Conservation (phyloP, 345 rosid species). For the Excoecaria agallocha region DNA sequence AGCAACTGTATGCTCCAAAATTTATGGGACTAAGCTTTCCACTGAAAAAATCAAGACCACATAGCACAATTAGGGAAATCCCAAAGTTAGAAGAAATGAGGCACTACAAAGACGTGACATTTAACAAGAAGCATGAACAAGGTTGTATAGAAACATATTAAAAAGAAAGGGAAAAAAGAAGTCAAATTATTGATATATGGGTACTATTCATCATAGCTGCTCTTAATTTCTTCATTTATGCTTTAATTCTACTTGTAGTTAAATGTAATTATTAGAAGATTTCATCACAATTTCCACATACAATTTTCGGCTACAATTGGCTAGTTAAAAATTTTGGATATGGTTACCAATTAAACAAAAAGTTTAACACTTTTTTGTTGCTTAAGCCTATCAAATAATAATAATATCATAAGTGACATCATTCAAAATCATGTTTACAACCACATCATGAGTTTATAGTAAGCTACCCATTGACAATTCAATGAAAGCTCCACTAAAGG, state of each 20-base stretch:
- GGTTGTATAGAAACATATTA: not conserved
- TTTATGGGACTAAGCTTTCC: slow-evolving; percentile 27
- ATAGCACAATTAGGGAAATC: slow-evolving; percentile 8
- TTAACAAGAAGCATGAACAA: not conserved
- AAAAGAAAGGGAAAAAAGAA: no score
- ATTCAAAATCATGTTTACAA: not conserved
- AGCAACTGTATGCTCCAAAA: slow-evolving; percentile 41
- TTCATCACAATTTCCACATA: not conserved
- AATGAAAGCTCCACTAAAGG: not conserved
- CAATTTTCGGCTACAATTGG: no score
- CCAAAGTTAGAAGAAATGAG: not conserved
- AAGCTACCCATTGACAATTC: no score
- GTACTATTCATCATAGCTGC: not conserved
- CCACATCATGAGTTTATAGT: not conserved
- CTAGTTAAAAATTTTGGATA: not conserved
- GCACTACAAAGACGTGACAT: no score
- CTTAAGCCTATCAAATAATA: not conserved
- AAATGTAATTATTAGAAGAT: not conserved
- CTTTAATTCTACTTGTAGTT: not conserved
- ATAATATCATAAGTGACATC: not conserved
- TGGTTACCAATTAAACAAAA: not conserved
- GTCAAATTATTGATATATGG: no score
- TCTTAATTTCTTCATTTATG: not conserved
- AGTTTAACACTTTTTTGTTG: not conserved
- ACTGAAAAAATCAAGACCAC: slow-evolving; percentile 32